Evolutionary conservation across 75 land plant species (phyloP), one percentile per base, ranked within the genome.

Genomic region (Sequoiadendron giganteum): DNA sequence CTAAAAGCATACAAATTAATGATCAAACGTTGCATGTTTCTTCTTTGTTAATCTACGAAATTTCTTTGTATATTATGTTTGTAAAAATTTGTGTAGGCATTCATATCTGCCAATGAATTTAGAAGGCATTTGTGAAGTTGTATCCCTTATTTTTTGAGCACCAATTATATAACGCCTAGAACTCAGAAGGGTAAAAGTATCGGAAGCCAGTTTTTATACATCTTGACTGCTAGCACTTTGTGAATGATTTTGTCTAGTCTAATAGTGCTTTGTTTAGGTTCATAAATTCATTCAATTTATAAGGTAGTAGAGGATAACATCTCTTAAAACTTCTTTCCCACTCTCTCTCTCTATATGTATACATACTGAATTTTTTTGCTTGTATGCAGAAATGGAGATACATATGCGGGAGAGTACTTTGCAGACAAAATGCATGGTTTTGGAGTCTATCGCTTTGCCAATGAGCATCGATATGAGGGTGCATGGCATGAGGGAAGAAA

Each of bases 401-500:
- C 91, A 6, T 95, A 93, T 90, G 93, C 96, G 87, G 97, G 95
- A 40, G 97, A 95, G 65, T 95, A 95, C 75, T 95, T 93, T 91
- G 93, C 92, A 48, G 95, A 95, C 90, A 93, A 94, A 86, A 93
- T 96, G 93, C 96, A 97, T 88, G 97, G 98, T 28, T 97, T 92
- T 93, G 97, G 98, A 19, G 92, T 94, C 13, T 97, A 97, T 86
- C 92, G 87, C 73, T 97, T 95, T 91, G 94, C 91, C 3, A 97
- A 97, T 91, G 97, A 97, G 13, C 97, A 97, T 91, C 83, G 89
- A 0, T 97, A 95, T 79, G 97, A 97, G 86, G 98, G 98, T 88
- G 93, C 98, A n/a, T 94, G 98, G 98, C 96, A 94, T 87, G 98
- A 97, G 85, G 97, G 98, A 76, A 90, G 90, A 86, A 94, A 92